Percentiles rank a stretch among this genome's conserved stretches.
phyloP scores from a whole-genome alignment of 106 monocot species.

The Dioscorea zingiberensis region DNA sequence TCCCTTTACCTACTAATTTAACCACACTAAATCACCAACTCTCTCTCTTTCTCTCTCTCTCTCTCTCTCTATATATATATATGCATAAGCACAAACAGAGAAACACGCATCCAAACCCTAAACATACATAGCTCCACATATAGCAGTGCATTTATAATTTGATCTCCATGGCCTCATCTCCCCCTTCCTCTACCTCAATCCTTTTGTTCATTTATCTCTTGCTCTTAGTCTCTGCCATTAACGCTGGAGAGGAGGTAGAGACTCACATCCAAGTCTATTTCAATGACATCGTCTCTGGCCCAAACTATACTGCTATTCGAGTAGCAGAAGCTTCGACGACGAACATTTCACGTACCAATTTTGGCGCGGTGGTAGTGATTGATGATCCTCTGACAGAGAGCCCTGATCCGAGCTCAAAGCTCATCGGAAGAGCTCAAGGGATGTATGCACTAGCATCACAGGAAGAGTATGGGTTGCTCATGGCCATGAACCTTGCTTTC shows the following conservation, averaged over 20 bases:
- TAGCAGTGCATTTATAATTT: too few relatives aligned
- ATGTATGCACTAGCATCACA: conserved; percentile 25
- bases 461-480: conserved; percentile 13
- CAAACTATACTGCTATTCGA: conserved; percentile 12
- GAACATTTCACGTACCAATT: conserved; percentile 4
- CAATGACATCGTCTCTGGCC: conserved; percentile 17
- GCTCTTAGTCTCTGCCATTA: neutral
- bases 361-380: conserved; percentile 32
- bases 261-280: conserved; percentile 32
- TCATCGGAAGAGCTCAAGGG: conserved; percentile 30
- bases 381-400: conserved; percentile 33
- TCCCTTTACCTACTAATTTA: too few relatives aligned
- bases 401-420: conserved; percentile 19
- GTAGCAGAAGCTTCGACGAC: conserved; percentile 9
- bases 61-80: too few relatives aligned
- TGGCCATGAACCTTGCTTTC: conserved; percentile 24
- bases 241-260: neutral
- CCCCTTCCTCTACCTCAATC: neutral
- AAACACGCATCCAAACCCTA: too few relatives aligned
- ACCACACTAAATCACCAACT: too few relatives aligned
- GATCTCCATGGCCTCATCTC: neutral
- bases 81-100: too few relatives aligned
- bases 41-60: too few relatives aligned
- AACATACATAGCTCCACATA: too few relatives aligned
- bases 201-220: neutral